Evolutionary conservation across 257 asterid species (phyloP), one percentile per base, ranked within the genome.

Genomic region (Striga asiatica): DNA sequence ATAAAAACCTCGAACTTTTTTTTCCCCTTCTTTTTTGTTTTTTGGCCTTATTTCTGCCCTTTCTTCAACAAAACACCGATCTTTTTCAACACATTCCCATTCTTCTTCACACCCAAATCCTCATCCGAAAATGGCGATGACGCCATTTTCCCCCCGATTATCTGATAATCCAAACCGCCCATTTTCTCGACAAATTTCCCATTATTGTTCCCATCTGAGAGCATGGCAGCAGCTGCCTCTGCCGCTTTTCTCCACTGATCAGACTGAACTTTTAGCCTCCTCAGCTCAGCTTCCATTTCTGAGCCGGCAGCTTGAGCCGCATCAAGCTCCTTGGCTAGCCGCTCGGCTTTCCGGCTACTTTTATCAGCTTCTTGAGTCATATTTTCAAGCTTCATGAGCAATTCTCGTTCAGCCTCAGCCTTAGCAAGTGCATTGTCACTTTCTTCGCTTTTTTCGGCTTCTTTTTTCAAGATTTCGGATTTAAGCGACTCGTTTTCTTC

Each of bases 231-330:
- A 35, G 98, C 97, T 0, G 92, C 93, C 73, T 87, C 95, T 0
- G 98, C 97, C 6, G 98, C 97, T 66, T 92, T 92, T 65, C 97
- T 82, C 97, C 97, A 92, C 58, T 92, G 98, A 65, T 88, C 98
- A 0, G 94, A 75, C 55, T 88, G 98, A 64, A 87, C 94, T 58
- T 82, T 92, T 67, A 92, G 54, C 62, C 78, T 79, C 73, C 88
- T 79, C 41, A 92, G 37, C 54, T 92, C 97, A 5, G 79, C 79
- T 67, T 92, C 98, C 81, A 87, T 68, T 52, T 88, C 93, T 0
- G 73, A 59, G 72, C 67, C 77, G 19, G 88, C 78, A 12, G 79
- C 78, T 66, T 80, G 98, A 16, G 92, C 85, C 35, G 95, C 89
- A 57, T 81, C 81, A 11, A 91, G 80, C 83, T 87, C 78, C 57